Evolutionary conservation across 2,329 filamentous ascomycete genomes (phyloP).

Genomic region (Diaporthe aspalathi): DNA sequence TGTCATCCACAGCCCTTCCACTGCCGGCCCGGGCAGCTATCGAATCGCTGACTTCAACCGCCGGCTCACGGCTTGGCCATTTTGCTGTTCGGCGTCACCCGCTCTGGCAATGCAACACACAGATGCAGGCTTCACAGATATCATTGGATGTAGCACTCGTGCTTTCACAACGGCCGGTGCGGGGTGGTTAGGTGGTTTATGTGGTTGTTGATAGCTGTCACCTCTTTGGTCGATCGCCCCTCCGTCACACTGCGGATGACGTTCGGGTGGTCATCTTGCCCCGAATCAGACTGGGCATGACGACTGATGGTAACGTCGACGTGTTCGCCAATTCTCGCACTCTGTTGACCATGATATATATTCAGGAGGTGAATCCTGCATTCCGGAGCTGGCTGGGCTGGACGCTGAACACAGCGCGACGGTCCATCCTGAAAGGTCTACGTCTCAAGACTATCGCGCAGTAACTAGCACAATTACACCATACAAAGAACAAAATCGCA

Average conservation of each 20-base stretch:
- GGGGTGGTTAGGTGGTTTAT: slow-evolving; percentile 23
- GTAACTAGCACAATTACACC: not conserved
- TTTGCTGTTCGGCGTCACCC: slow-evolving; percentile 2
- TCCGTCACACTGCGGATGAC: slow-evolving; percentile 29
- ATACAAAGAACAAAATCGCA: not conserved
- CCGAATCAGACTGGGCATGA: slow-evolving; percentile 23
- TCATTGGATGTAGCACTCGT: slow-evolving; percentile 5
- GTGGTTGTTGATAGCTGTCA: slow-evolving; percentile 27
- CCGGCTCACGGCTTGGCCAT: not conserved
- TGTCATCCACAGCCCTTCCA: not conserved
- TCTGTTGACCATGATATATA: not conserved
- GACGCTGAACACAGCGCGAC: not conserved
- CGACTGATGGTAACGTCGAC: slow-evolving; percentile 9
- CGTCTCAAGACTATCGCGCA: not conserved
- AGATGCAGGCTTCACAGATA: slow-evolving; percentile 12
- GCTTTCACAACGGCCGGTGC: slow-evolving; percentile 11
- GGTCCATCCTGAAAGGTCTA: not conserved
- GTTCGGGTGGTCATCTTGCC: slow-evolving; percentile 33
- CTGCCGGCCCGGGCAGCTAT: not conserved
- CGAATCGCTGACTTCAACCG: slow-evolving; percentile 19
- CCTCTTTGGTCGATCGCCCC: slow-evolving; percentile 33
- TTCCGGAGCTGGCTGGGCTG: too few relatives aligned
- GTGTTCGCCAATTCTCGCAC: not conserved
- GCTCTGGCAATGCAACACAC: slow-evolving; percentile 4
- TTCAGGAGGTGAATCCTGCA: not conserved